Evolutionary conservation across 1,284 basidiomycete genomes (phyloP).

Genomic region (Schizopora paradoxa): DNA sequence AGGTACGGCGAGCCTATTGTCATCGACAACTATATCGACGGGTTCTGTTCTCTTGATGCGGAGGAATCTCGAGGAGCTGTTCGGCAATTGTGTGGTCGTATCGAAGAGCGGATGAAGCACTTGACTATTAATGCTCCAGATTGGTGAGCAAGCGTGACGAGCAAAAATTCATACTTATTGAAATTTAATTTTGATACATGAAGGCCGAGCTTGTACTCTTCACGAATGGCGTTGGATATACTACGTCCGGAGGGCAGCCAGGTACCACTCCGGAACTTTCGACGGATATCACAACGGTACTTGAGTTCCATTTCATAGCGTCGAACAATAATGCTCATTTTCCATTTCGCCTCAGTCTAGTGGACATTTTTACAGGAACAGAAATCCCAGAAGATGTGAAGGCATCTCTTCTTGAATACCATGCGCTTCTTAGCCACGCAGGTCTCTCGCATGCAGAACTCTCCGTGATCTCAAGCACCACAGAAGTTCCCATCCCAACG

Average conservation of each 20-base stretch:
- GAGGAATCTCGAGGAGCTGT: conserved; percentile 48
- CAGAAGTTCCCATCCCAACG: conserved; percentile 29
- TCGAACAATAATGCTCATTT: conserved; percentile 5
- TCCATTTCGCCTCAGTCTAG: conserved; percentile 28
- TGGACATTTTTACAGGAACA: conserved; percentile 35
- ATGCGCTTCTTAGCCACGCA: conserved; percentile 50
- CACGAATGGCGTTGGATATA: conserved; percentile 55
- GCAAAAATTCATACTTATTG: not conserved
- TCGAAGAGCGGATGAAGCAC: conserved; percentile 46
- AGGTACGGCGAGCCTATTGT: conserved; percentile 49
- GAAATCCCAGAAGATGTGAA: conserved; percentile 32
- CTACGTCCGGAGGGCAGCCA: conserved; percentile 47
- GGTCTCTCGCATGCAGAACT: conserved; percentile 51
- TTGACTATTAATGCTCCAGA: conserved; percentile 68
- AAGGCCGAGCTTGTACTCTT: conserved; percentile 51
- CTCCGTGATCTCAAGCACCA: conserved; percentile 39
- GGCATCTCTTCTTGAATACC: conserved; percentile 49
- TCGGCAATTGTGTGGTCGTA: conserved; percentile 52
- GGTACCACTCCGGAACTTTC: conserved; percentile 46
- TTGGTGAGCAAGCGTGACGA: conserved; percentile 41
- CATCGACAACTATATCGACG: conserved; percentile 38
- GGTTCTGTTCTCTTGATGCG: conserved; percentile 37
- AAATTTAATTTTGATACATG: conserved; percentile 42
- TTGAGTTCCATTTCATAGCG: conserved; percentile 16
- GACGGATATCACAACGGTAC: conserved; percentile 54